Base-by-base conservation (phyloP, 768 basidiomycete genomes). In the Collybiopsis luxurians region DNA sequence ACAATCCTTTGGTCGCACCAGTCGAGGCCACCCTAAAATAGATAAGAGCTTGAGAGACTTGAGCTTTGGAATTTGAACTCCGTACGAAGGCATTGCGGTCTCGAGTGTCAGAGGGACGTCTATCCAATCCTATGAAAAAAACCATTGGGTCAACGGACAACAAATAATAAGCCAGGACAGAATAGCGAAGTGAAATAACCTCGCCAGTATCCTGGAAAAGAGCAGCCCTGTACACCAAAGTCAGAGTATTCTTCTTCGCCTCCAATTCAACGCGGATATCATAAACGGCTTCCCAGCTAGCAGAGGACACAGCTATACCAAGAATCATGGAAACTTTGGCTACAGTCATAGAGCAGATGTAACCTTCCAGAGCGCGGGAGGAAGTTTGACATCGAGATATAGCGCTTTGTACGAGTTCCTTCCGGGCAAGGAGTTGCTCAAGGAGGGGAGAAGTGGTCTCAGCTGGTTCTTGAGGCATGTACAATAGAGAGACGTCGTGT, bases 151-250 rank as follows among this genome's bases (percentile, higher is more conserved):
- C n/a, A n/a, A n/a, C n/a, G n/a, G n/a, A 45, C 17, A 23, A 39
- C 49, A 23, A 48, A 30, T n/a, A n/a, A 24, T 3, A 10, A 15
- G 15, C 6, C 27, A n/a, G 39, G 5, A 23, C 19, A 2, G 15
- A 13, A 9, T 38, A 38, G 34, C 17, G 47, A 19, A 52, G 24
- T 17, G 34, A 44, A n/a, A 9, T 66, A 23, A 73, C 77, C 66
- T 80, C 78, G 30, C 77, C 77, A 7, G 77, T 79, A 43, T 60
- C 68, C 55, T 79, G 79, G 0, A 62, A 68, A 47, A 79, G 73
- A 2, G 65, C 63, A 0, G 71, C 77, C 59, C 77, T 78, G 64
- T 79, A 79, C 4, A 70, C 67, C 23, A 79, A 54, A 59, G 67
- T 0, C 79, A 64, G n/a, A 1, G 75, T 73, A 13, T 66, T 68